These are phyloP conservation scores for Neonectria coccinea DNA, from an alignment of 2,329 filamentous ascomycete genomes.

Conservation along the genomic window DNA sequence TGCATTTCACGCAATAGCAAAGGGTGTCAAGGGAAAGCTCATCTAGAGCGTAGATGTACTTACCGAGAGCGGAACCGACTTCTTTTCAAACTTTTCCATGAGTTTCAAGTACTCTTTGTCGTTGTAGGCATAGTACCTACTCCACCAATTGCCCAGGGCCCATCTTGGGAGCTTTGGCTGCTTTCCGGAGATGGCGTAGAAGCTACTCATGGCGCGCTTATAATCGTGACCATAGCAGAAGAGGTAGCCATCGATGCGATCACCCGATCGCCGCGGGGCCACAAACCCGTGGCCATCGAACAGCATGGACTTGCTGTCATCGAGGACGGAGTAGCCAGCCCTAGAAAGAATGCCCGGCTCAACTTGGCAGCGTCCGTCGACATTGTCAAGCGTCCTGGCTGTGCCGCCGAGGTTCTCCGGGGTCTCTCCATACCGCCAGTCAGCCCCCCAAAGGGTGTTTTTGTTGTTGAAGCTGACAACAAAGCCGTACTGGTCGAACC, in stretches of 20 bases:
- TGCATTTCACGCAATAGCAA: neutral
- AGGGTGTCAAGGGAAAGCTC: neutral
- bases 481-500: slow-evolving; percentile 65
- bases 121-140: slow-evolving; percentile 69
- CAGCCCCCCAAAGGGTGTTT: slow-evolving; percentile 54
- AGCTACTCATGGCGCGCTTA: slow-evolving; percentile 63
- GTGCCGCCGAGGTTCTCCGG: slow-evolving; percentile 58
- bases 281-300: slow-evolving; percentile 67
- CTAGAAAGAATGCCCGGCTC: slow-evolving; percentile 64
- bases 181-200: slow-evolving; percentile 66
- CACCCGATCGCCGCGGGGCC: slow-evolving; percentile 57
- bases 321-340: slow-evolving; percentile 63
- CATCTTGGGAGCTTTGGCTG: slow-evolving; percentile 68
- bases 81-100: slow-evolving; percentile 65
- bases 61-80: slow-evolving; percentile 64
- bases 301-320: slow-evolving; percentile 68
- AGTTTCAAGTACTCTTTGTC: slow-evolving; percentile 67
- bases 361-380: slow-evolving; percentile 62
- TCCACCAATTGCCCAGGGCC: slow-evolving; percentile 75
- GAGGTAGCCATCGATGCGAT: slow-evolving; percentile 68
- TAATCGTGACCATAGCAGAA: slow-evolving; percentile 71
- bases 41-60: neutral
- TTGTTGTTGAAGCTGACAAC: slow-evolving; percentile 57
- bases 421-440: slow-evolving; percentile 60
- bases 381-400: slow-evolving; percentile 65